These are phyloP conservation scores for Fusarium anguioides DNA, from an alignment of 2,329 filamentous ascomycete genomes.

Conservation along the genomic window DNA sequence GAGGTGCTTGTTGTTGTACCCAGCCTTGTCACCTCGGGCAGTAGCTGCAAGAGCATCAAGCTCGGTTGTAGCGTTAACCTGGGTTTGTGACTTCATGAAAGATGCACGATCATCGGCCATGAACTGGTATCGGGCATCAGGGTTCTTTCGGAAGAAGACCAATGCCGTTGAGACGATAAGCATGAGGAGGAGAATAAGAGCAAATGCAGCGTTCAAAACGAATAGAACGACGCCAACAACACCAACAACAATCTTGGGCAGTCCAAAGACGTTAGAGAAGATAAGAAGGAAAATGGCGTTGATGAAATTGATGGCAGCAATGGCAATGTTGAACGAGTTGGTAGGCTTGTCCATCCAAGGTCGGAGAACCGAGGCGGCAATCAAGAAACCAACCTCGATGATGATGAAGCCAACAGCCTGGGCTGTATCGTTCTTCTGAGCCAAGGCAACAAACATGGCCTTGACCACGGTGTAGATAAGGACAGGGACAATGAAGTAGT, in stretches of 20 bases:
- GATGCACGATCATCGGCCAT: constrained; percentile 97
- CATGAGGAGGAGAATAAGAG: constrained; percentile 83
- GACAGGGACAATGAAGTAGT: constrained; percentile 90
- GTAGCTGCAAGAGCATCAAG: constrained; percentile 90
- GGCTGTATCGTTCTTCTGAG: constrained; percentile 74
- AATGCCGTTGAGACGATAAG: constrained; percentile 71
- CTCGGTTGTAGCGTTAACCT: constrained; percentile 81
- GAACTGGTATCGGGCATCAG: constrained; percentile 92
- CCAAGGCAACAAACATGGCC: constrained; percentile 86
- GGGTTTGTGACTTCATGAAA: constrained; percentile 95
- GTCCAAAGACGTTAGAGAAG: constrained; percentile 87
- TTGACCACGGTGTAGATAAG: constrained; percentile 86
- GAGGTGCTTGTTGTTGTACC: constrained; percentile 61
- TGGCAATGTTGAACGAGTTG: constrained; percentile 95
- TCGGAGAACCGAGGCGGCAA: constrained; percentile 81
- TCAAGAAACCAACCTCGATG: constrained; percentile 82
- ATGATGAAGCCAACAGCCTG: constrained; percentile 87
- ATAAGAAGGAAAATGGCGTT: constrained; percentile 90
- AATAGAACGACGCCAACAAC: constrained; percentile 92
- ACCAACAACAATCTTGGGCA: constrained; percentile 84
- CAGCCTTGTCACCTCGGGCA: constrained; percentile 82
- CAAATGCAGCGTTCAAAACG: constrained; percentile 85
- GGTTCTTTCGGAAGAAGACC: constrained; percentile 90
- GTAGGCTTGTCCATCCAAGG: constrained; percentile 99
- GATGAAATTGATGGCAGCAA: constrained; percentile 88